Evolutionary conservation across 345 rosid genomes (phyloP), one percentile per base, ranked within the genome.

Genomic region (Noccaea bulbosa): DNA sequence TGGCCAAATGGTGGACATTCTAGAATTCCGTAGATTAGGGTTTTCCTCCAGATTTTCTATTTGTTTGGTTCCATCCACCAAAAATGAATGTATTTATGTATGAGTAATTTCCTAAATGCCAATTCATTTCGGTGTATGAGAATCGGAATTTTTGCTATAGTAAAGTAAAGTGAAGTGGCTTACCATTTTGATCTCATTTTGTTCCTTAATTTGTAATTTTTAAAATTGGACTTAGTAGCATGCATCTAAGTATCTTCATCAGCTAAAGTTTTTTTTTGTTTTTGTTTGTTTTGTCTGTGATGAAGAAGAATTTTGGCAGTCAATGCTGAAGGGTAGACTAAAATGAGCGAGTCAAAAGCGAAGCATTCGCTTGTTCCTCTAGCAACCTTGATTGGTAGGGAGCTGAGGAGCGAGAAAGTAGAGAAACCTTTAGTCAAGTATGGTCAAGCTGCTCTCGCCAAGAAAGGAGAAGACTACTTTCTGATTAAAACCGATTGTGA

Each of bases 401-500:
- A 95, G 84, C 83, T 95, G 40, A 87, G 98, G 84, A 81, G 82
- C 32, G 91, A 81, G 81, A 95, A 92, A 76, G 85, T 86, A 8
- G 98, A 90, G 86, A 87, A 82, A 54, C 98, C 98, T 74, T 82
- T 82, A 32, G 70, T 95, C 72, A 95, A 87, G 83, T 90, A 83
- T 80, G 99, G 99, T 56, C 98, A 92, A 79, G 98, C 99, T 71
- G 94, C 91, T 61, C 81, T 95, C 63, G 98, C 99, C 9, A 95
- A 88, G 85, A 95, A 95, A 77, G 99, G 97, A 65, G 99, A 95
- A 76, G 99, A 95, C 76, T 92, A 88, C 81, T 95, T 92, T 77
- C 77, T 95, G 76, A 79, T 88, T 69, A 85, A 92, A 74, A 82
- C 80, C 11, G 94, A 91, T 68, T 88, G 92, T 74, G 83, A 81